These are phyloP conservation scores for Neopestalotiopsis rosae DNA, from an alignment of 2,329 filamentous ascomycete genomes.

Conservation along the genomic window DNA sequence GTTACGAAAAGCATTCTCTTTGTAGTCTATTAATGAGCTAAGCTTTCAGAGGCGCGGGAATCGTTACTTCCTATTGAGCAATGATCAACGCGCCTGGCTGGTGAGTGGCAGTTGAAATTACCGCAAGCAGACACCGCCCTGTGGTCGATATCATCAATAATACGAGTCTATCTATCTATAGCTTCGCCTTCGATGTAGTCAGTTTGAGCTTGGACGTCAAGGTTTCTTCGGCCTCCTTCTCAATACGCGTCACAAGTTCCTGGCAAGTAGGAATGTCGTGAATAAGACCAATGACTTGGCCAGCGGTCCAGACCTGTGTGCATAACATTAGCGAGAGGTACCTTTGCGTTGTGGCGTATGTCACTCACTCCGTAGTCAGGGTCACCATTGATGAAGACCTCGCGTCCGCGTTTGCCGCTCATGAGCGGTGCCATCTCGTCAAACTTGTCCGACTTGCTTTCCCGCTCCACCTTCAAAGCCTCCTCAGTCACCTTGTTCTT, in stretches of 20 bases:
- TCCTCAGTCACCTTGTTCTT: slow-evolving; percentile 86
- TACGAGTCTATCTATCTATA: slow-evolving; percentile 41
- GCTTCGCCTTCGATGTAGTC: slow-evolving; percentile 61
- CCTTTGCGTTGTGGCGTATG: slow-evolving; percentile 5
- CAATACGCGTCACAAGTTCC: slow-evolving; percentile 72
- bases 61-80: neutral
- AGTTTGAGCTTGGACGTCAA: slow-evolving; percentile 65
- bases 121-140: neutral
- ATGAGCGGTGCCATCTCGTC: slow-evolving; percentile 85
- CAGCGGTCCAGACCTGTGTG: slow-evolving; percentile 88
- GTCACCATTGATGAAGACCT: slow-evolving; percentile 94
- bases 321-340: slow-evolving; percentile 20
- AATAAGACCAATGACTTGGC: slow-evolving; percentile 90
- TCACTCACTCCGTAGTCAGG: slow-evolving; percentile 82
- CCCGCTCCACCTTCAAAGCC: slow-evolving; percentile 81
- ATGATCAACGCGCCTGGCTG: neutral
- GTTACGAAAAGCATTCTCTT: neutral
- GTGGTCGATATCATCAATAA: neutral
- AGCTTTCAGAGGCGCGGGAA: neutral
- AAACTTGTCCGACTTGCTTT: slow-evolving; percentile 86
- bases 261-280: slow-evolving; percentile 82
- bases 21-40: neutral
- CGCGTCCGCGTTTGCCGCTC: slow-evolving; percentile 85
- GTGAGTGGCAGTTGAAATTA: neutral
- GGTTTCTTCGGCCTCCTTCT: slow-evolving; percentile 74